phyloP scores from a whole-genome alignment of 495 filamentous ascomycete species.

The Lasiosphaeria miniovina region DNA sequence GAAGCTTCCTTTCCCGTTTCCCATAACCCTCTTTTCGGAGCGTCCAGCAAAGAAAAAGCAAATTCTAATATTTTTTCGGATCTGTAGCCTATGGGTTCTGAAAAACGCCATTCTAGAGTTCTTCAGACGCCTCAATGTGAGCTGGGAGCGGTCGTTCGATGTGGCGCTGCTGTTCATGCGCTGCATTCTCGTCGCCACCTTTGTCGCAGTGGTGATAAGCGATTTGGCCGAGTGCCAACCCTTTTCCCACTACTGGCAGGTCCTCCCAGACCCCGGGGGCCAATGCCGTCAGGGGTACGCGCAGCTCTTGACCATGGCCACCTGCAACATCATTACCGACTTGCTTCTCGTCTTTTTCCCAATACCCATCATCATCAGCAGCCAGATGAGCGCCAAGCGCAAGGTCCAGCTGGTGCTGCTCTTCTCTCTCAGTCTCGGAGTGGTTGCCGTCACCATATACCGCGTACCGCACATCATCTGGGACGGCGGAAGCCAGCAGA shows the following conservation, averaged over 20 bases:
- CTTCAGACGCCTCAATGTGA: constrained; percentile 71
- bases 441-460: constrained; percentile 73
- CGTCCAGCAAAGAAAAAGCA: background rate
- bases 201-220: constrained; percentile 73
- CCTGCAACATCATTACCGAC: constrained; percentile 83
- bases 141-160: constrained; percentile 70
- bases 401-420: constrained; percentile 65
- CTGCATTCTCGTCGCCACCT: constrained; percentile 70
- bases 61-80: background rate
- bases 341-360: constrained; percentile 83
- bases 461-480: constrained; percentile 69
- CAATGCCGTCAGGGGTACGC: constrained; percentile 79
- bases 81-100: constrained; percentile 77
- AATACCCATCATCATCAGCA: constrained; percentile 76
- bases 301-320: constrained; percentile 84
- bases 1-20: background rate
- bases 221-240: constrained; percentile 85
- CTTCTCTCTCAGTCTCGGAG: constrained; percentile 75
- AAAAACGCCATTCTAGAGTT: constrained; percentile 91
- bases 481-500: constrained; percentile 63
- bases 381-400: constrained; percentile 64
- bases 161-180: constrained; percentile 65
- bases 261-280: constrained; percentile 81
- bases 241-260: constrained; percentile 85
- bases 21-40: background rate